phyloP scores from a whole-genome alignment of 352 stramenopile species.

The Phytopythium vexans region DNA sequence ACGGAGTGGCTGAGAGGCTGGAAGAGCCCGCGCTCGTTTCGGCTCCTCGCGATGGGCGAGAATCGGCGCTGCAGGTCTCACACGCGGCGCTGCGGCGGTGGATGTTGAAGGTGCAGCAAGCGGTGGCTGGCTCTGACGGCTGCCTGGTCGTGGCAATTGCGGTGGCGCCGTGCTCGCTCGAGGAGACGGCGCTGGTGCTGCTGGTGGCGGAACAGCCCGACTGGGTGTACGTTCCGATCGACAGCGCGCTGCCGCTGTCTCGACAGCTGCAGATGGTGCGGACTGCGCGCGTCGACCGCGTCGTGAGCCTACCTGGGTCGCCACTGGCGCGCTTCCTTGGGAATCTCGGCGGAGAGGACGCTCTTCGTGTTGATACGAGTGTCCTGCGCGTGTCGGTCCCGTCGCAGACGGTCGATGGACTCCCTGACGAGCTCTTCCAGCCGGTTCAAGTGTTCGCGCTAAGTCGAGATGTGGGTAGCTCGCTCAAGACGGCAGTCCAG shows the following conservation, averaged over 20 bases:
- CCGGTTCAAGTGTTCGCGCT: slow-evolving; percentile 17
- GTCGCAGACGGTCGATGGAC: too few relatives aligned
- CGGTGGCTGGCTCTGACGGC: neutral
- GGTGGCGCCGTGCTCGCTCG: slow-evolving; percentile 34
- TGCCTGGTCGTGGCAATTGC: slow-evolving; percentile 37
- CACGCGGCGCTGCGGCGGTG: slow-evolving; percentile 19
- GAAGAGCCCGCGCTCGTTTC: too few relatives aligned
- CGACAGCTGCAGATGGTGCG: slow-evolving; percentile 26
- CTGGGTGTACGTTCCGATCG: slow-evolving; percentile 48
- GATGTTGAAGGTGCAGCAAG: slow-evolving; percentile 9
- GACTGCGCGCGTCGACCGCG: slow-evolving; percentile 12
- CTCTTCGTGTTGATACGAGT: neutral
- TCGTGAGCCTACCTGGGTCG: slow-evolving; percentile 28
- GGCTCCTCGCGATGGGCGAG: too few relatives aligned
- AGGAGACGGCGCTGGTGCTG: slow-evolving; percentile 46
- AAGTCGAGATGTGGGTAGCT: neutral
- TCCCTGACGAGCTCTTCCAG: slow-evolving; percentile 13
- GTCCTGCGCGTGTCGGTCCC: neutral
- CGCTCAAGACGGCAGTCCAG: neutral
- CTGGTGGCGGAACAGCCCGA: slow-evolving; percentile 18
- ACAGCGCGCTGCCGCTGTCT: slow-evolving; percentile 23
- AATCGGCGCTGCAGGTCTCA: too few relatives aligned
- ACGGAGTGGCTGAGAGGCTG: too few relatives aligned
- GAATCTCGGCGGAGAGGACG: neutral
- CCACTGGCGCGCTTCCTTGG: slow-evolving; percentile 17